Evolutionary conservation across 805 yeast genomes (phyloP), one percentile per base, ranked within the genome.

Genomic region (Maudiozyma saulgeensis): DNA sequence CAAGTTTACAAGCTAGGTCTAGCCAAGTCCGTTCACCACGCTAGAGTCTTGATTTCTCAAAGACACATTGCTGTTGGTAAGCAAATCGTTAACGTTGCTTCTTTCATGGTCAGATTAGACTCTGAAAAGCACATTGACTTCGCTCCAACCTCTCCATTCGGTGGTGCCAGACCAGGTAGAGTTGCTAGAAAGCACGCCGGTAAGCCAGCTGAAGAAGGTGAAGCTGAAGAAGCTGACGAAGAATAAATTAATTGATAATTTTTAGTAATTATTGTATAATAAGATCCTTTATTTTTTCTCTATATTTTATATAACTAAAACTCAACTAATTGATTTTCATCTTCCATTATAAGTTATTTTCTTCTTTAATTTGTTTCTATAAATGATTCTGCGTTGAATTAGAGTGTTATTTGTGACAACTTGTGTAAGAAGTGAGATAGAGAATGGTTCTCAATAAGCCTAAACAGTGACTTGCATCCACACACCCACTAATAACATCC

Each of bases 91-190:
- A 87, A 82, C 81, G 86, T 93, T 65, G 98, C 99, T 77, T 91
- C 98, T 62, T 93, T 93, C 91, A 86, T 90, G 84, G 99, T 93
- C 61, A 95, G 99, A 82, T 86, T 93, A 74, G 99, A 93, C 81
- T 90, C 99, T 64, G 99, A 93, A 80, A 93, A 93, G 87, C 98
- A 93, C 89, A 88, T 93, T 78, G 98, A 93, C 84, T 93, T 91
- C 70, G 95, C 99, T 69, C 85, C 93, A 74, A 88, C 87, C 75
- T 93, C 99, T 64, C 99, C 99, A 76, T 91, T 87, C 90, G 99
- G 99, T 77, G 99, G 99, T 80, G 99, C 96, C 68, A 91, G 99
- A 82, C 95, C 99, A 67, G 99, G 99, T 76, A 93, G 99, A 84
- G 96, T 88, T 71, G 95, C 93, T 84, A 88, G 98, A 85, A 87